These are phyloP conservation scores for Sporormia fimetaria DNA, from an alignment of 495 filamentous ascomycete genomes.

Conservation along the genomic window DNA sequence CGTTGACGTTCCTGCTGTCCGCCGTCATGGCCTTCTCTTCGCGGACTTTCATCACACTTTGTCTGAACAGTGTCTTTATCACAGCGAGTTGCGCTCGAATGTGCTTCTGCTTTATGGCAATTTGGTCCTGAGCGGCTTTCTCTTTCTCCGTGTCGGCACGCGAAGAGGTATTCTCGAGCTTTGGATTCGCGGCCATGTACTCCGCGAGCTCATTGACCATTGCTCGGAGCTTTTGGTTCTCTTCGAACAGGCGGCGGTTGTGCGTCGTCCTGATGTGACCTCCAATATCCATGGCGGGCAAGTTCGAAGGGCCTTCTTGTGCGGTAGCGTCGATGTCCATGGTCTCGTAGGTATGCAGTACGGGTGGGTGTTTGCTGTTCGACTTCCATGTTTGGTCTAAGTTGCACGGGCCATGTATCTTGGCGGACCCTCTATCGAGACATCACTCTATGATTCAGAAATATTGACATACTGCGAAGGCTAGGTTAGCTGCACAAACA, in stretches of 20 bases:
- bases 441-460: too few relatives aligned
- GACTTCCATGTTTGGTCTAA: too few relatives aligned
- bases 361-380: too few relatives aligned
- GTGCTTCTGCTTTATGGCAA: conserved; percentile 67
- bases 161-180: neutral
- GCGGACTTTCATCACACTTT: conserved; percentile 66
- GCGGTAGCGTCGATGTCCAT: too few relatives aligned
- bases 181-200: conserved; percentile 8
- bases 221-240: conserved; percentile 7
- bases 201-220: conserved; percentile 5
- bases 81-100: conserved; percentile 70
- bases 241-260: conserved; percentile 8
- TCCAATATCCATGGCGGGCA: neutral
- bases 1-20: conserved; percentile 81
- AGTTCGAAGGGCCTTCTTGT: too few relatives aligned
- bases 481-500: too few relatives aligned
- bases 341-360: too few relatives aligned
- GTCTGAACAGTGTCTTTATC: conserved; percentile 70
- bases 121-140: conserved; percentile 44
- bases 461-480: too few relatives aligned
- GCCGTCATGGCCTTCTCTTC: conserved; percentile 79
- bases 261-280: conserved; percentile 8
- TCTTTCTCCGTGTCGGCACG: conserved; percentile 12
- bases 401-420: too few relatives aligned
- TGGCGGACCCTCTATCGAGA: too few relatives aligned